Evolutionary conservation across 169 alveolate genomes (phyloP), one percentile per base, ranked within the genome.

Genomic region (Plasmodium malariae): DNA sequence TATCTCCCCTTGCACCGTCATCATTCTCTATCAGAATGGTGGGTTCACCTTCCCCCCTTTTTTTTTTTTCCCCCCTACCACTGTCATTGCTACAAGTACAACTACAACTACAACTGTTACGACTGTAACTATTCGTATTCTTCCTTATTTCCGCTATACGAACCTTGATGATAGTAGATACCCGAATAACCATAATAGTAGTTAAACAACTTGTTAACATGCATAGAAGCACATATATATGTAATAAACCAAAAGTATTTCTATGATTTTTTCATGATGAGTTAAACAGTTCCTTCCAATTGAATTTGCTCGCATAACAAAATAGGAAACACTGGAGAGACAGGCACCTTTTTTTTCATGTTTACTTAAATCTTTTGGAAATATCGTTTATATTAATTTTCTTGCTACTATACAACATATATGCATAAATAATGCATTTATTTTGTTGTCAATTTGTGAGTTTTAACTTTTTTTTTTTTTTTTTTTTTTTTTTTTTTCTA

Each of bases 251-350:
- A 21, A 49, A 54, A 12, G 65, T 67, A 24, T 71, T 71, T 3
- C 68, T 71, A 40, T 71, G 86, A 71, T 71, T 43, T n/a, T n/a
- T 49, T 71, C 86, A 21, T 71, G 86, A 37, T 71, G 86, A 28
- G 45, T 71, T 48, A 54, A 21, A 21, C 86, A 71, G 11, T 59
- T 48, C n/a, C 17, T 71, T 11, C 86, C 86, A 19, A 49, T 71
- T 12, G 51, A 49, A 36, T 69, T 49, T 51, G 69, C 86, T 17
- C 37, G 49, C 26, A 71, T 54, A 51, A 71, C 40, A 71, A 71
- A 71, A 28, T 71, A 71, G 37, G 45, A 49, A 14, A 54, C 86
- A 60, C 86, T 49, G 7, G 86, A 69, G 30, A 49, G 65, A 59
- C 86, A 71, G 0, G 86, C 49, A 5, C 86, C 86, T 32, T 40